Evolutionary conservation across 495 filamentous ascomycete genomes (phyloP).

Genomic region (Tuber borchii): DNA sequence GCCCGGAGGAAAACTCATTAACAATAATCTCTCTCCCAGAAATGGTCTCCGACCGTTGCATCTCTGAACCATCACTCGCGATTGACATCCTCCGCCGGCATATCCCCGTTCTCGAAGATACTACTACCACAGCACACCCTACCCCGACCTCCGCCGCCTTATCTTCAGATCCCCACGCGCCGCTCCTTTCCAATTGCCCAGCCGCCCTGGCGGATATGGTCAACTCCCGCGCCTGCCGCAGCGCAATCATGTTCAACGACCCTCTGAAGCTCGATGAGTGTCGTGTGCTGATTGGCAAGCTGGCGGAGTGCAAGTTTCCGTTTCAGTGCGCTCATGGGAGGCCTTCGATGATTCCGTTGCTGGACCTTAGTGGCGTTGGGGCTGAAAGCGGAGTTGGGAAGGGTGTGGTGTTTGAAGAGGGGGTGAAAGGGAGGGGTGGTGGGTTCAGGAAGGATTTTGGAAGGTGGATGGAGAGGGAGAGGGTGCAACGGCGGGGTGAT

Average conservation of each 20-base stretch:
- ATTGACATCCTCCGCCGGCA: slow-evolving; percentile 34
- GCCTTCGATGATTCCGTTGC: slow-evolving; percentile 66
- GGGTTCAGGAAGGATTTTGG: slow-evolving; percentile 20
- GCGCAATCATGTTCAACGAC: slow-evolving; percentile 97
- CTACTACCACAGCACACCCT: background rate
- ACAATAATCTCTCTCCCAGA: slow-evolving; percentile 23
- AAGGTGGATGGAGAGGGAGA: slow-evolving; percentile 22
- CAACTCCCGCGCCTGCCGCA: slow-evolving; percentile 83
- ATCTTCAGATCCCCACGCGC: background rate
- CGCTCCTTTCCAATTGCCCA: slow-evolving; percentile 17
- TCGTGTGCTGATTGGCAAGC: slow-evolving; percentile 52
- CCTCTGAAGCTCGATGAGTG: slow-evolving; percentile 60
- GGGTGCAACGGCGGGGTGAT: background rate
- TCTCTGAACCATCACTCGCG: slow-evolving; percentile 23
- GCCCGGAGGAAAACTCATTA: slow-evolving; percentile 5
- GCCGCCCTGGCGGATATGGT: slow-evolving; percentile 72
- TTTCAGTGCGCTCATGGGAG: slow-evolving; percentile 91
- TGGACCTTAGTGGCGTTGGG: slow-evolving; percentile 46
- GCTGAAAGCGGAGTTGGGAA: slow-evolving; percentile 5
- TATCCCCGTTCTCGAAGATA: slow-evolving; percentile 11
- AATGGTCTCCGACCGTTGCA: slow-evolving; percentile 25
- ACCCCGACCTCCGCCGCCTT: background rate
- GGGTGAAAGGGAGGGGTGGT: background rate
- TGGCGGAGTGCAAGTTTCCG: slow-evolving; percentile 70
- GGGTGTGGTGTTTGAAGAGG: slow-evolving; percentile 7